Evolutionary conservation across 805 yeast genomes (phyloP).

Genomic region (Candida maris): DNA sequence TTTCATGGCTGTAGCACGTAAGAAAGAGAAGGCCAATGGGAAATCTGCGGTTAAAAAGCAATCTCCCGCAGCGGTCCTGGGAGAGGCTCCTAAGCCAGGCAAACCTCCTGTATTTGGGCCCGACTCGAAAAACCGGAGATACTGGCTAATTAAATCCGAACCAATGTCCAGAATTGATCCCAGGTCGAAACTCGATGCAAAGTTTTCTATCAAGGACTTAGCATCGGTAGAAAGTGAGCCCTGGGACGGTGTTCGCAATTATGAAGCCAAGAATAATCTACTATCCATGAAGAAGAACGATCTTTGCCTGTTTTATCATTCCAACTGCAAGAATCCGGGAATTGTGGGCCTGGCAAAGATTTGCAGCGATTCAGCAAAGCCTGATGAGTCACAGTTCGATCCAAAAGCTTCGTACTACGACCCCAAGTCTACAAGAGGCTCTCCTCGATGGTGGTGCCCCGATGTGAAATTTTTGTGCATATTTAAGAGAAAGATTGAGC

Average conservation of each 20-base stretch:
- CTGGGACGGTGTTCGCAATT: constrained; percentile 63
- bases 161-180: constrained; percentile 48
- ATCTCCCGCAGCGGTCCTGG: background rate
- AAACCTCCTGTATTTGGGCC: constrained; percentile 32
- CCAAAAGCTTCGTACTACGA: constrained; percentile 44
- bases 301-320: constrained; percentile 49
- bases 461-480: constrained; percentile 43
- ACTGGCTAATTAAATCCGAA: constrained; percentile 57
- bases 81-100: constrained; percentile 27
- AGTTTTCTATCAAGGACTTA: constrained; percentile 44
- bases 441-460: constrained; percentile 57
- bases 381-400: constrained; percentile 41
- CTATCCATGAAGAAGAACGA: constrained; percentile 46
- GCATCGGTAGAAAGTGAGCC: constrained; percentile 36
- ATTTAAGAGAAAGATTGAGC: constrained; percentile 38
- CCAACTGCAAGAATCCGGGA: constrained; percentile 53
- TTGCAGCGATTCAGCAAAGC: constrained; percentile 30
- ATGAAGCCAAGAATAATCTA: constrained; percentile 53
- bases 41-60: constrained; percentile 1
- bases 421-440: constrained; percentile 37
- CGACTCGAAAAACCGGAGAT: constrained; percentile 31
- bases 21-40: background rate
- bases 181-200: constrained; percentile 44
- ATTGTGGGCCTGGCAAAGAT: constrained; percentile 48
- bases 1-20: background rate